Percentiles rank a stretch among this genome's conserved stretches.
Conservation (phyloP, 257 asterid genomes). For the Phtheirospermum japonicum region DNA sequence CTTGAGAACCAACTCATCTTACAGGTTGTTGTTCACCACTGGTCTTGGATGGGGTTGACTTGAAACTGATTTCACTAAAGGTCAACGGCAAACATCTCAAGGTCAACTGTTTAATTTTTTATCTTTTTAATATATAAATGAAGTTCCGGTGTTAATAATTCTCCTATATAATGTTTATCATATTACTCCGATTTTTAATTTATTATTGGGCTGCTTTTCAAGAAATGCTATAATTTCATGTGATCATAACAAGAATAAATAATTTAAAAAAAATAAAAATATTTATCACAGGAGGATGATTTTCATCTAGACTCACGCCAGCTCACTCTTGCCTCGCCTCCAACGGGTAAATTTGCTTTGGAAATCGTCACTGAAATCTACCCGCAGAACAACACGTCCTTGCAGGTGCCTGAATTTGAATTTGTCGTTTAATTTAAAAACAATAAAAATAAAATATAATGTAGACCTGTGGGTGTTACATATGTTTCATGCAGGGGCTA, state of each 20-base stretch:
- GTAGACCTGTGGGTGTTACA: constrained; percentile 25
- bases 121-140: too few species aligned
- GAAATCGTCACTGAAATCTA: constrained; percentile 81
- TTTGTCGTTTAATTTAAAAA: not conserved
- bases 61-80: constrained; percentile 66
- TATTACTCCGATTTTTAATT: too few species aligned
- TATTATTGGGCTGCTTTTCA: too few species aligned
- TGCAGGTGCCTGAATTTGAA: constrained; percentile 51
- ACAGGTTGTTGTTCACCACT: constrained; percentile 71
- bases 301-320: constrained; percentile 63
- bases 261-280: not conserved
- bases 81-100: constrained; percentile 65
- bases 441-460: too few species aligned
- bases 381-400: constrained; percentile 88
- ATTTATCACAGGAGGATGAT: constrained; percentile 60
- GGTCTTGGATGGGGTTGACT: constrained; percentile 78
- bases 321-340: constrained; percentile 70
- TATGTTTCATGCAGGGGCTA: constrained; percentile 62
- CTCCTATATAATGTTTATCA: not conserved
- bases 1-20: constrained; percentile 24
- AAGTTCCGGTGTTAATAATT: constrained; percentile 13
- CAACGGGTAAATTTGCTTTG: constrained; percentile 63
- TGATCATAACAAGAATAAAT: too few species aligned
- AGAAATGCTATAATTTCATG: too few species aligned
- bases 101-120: constrained; percentile 30